These are phyloP conservation scores for Pistacia integerrima DNA, from an alignment of 345 rosid species.

Conservation along the genomic window DNA sequence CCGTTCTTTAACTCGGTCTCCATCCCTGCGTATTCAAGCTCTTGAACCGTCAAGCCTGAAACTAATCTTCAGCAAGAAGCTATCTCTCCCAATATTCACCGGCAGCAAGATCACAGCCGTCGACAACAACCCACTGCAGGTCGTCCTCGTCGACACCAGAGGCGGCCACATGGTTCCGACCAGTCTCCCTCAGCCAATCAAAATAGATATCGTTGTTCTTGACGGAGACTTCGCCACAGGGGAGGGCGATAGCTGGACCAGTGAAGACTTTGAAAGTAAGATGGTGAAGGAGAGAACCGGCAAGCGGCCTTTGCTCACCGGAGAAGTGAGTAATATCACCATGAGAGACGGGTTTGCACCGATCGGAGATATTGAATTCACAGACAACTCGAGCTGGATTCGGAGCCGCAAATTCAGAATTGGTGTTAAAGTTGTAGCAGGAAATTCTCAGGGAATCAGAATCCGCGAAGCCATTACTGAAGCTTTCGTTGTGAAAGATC, in stretches of 20 bases:
- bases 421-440: constrained; percentile 63
- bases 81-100: constrained; percentile 56
- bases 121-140: constrained; percentile 51
- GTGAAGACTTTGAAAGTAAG: constrained; percentile 56
- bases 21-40: constrained; percentile 49
- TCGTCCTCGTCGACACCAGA: constrained; percentile 45
- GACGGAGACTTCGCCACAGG: constrained; percentile 74
- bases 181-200: constrained; percentile 50
- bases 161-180: constrained; percentile 21
- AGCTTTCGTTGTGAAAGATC: constrained; percentile 83
- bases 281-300: constrained; percentile 78
- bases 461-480: constrained; percentile 75
- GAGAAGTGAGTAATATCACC: constrained; percentile 53
- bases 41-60: constrained; percentile 46
- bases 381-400: constrained; percentile 97
- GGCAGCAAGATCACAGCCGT: constrained; percentile 62
- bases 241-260: constrained; percentile 52
- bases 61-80: constrained; percentile 35
- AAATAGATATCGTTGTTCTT: constrained; percentile 69
- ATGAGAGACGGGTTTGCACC: constrained; percentile 54
- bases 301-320: constrained; percentile 86
- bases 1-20: constrained; percentile 39
- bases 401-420: constrained; percentile 75
- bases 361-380: constrained; percentile 69
- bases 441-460: constrained; percentile 47